Evolutionary conservation across 2,329 filamentous ascomycete genomes (phyloP), one percentile per base, ranked within the genome.

Genomic region (Rachicladosporium sp.): DNA sequence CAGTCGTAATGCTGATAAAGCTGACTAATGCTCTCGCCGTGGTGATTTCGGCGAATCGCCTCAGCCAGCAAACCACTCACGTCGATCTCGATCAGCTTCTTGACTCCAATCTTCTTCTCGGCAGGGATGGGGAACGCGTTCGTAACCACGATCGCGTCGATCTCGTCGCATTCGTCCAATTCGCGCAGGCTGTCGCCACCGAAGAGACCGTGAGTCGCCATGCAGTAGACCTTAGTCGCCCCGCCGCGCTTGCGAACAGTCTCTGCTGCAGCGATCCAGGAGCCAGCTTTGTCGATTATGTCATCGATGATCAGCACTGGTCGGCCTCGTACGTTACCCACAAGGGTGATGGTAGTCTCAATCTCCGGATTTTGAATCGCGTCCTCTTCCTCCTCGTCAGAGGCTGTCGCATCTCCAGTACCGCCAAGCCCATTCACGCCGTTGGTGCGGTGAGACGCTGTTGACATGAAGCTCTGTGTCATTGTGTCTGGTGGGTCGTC

Each of bases 211-310:
- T 98, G 91, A 0, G 91, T 96, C 6, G 89, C 91, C 67, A 98
- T 93, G 69, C 87, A 94, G 64, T 94, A 96, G 29, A 98, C 91
- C 62, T 83, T 91, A 52, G 84, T 93, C 1, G 91, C 91, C 33
- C 78, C 76, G 48, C 91, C 93, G 47, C 82, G 78, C 70, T 96
- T 96, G 38, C 94, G 84, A 2, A 94, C 89, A 1, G 88, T 93
- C 68, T 98, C 91, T 9, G 91, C 91, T 5, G 91, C 91, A 4
- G 89, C 89, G 50, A 98, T 93, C 91, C 91, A 98, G 5, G 86
- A 94, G 10, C 82, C 85, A 7, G 87, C 80, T 66, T 94, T 95
- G 66, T 98, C 91, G 55, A 98, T 95, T 83, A 98, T 96, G 60
- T 98, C 91, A 59, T 98, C 91, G 36, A 98, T 83, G 45, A 98